phyloP scores from a whole-genome alignment of 2,329 filamentous ascomycete species.

The Paraconiothyrium brasiliense region DNA sequence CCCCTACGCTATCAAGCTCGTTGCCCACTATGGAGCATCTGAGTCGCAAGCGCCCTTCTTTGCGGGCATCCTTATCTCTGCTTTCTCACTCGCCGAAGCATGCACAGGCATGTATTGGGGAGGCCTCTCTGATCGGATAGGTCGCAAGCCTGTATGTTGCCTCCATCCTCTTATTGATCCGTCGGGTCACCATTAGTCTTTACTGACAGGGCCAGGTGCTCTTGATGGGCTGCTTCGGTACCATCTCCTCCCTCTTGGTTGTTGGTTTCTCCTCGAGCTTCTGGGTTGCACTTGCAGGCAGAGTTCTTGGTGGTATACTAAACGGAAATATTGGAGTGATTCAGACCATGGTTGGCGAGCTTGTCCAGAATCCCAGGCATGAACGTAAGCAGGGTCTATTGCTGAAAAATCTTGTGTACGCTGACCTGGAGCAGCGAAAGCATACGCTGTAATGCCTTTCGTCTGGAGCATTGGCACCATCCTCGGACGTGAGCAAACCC shows the following conservation, averaged over 20 bases:
- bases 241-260: constrained; percentile 81
- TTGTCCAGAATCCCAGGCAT: constrained; percentile 84
- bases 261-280: constrained; percentile 86
- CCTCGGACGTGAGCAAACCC: constrained; percentile 64
- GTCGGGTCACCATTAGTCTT: not conserved
- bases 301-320: constrained; percentile 80
- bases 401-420: not conserved
- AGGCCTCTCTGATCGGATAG: constrained; percentile 50
- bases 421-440: constrained; percentile 66
- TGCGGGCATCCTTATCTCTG: constrained; percentile 85
- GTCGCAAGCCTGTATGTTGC: constrained; percentile 49
- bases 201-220: constrained; percentile 22
- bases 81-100: constrained; percentile 87
- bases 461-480: constrained; percentile 93
- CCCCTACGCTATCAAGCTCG: constrained; percentile 69
- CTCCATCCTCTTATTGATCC: not conserved
- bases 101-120: constrained; percentile 76
- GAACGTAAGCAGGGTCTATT: constrained; percentile 71
- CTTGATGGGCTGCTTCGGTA: constrained; percentile 71
- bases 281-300: constrained; percentile 80
- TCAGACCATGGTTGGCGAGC: constrained; percentile 88
- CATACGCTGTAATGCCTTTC: constrained; percentile 93
- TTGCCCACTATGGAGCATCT: constrained; percentile 48
- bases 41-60: constrained; percentile 76
- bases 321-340: constrained; percentile 94